Evolutionary conservation across 176 grass and related monocot genomes (phyloP), one percentile per base, ranked within the genome.

Genomic region (Tillandsia leiboldiana): DNA sequence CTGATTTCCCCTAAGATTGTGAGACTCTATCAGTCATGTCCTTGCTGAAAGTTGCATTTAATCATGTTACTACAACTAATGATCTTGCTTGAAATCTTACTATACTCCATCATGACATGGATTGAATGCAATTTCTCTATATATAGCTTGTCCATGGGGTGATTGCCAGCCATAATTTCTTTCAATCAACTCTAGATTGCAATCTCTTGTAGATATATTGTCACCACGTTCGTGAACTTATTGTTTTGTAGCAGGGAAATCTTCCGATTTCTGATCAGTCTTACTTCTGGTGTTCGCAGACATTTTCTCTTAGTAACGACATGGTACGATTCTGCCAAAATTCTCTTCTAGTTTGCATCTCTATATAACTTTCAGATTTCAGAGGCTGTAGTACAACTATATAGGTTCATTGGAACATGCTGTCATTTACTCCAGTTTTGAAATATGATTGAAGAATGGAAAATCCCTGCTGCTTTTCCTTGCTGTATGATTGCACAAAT

Each of bases 301-400:
- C 73, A 12, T 56, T 73, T 6, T 77, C 78, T 63, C 74, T 85
- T 70, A 75, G 20, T 75, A 51, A 73, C 78, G 85, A 85, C 65
- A 92, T 87, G 92, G 92, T 96, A 96, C 52, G 49, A 59, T 85
- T 78, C 24, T 76, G 67, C 18, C 51, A 11, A 13, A 67, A 65
- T 56, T 65, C 77, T 42, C 33, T 42, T 42, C 33, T 42, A 42
- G 33, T 42, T 42, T 42, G 3, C 33, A 42, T 42, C 4, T 7
- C 4, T 7, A 42, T 42, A 42, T 42, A 42, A 42, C 33, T 42
- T 42, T 42, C 33, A 42, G 33, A 42, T 6, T 42, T 7, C 4
- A 42, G 33, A 42, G 33, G 33, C 33, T 42, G 33, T 42, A 42
- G 33, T 42, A 42, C 28, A 42, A 42, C 33, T 7, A 42, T 42